phyloP scores from a whole-genome alignment of 345 rosid genomes.

The Atalantia buxifolia region DNA sequence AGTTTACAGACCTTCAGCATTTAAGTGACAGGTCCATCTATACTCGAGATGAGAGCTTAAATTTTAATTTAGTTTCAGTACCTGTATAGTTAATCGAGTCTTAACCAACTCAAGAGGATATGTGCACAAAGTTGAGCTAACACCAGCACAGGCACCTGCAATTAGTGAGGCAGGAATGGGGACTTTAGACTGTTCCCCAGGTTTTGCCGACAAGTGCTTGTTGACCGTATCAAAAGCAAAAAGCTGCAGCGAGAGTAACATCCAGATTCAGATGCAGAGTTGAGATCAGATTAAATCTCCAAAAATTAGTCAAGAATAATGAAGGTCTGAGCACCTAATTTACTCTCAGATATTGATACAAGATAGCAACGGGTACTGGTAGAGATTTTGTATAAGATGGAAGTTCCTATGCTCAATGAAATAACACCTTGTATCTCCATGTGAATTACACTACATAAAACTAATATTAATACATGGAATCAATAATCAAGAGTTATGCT shows the following conservation, averaged over 20 bases:
- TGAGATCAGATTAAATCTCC: neutral
- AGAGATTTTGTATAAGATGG: neutral
- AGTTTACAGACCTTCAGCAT: neutral
- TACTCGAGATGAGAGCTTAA: neutral
- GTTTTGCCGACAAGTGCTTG: constrained; percentile 61
- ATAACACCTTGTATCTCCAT: neutral
- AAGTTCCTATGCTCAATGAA: neutral
- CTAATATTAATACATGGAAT: neutral
- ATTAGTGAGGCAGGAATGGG: constrained; percentile 77
- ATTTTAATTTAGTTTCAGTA: constrained; percentile 10
- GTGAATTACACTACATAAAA: neutral
- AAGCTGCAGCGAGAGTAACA: constrained; percentile 45
- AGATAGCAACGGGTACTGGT: neutral
- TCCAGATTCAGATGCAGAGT: neutral
- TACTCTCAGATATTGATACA: too few relatives aligned
- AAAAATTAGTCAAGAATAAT: neutral
- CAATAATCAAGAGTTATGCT: neutral
- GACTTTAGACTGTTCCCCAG: constrained; percentile 65
- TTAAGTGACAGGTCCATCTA: neutral
- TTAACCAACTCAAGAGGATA: constrained; percentile 92
- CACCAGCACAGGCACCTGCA: constrained; percentile 99
- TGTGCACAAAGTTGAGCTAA: constrained; percentile 84
- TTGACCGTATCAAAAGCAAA: constrained; percentile 89
- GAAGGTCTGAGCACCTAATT: neutral
- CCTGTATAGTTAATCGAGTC: constrained; percentile 95